Evolutionary conservation across 2,329 filamentous ascomycete genomes (phyloP).

Genomic region (Monosporascus sp.): DNA sequence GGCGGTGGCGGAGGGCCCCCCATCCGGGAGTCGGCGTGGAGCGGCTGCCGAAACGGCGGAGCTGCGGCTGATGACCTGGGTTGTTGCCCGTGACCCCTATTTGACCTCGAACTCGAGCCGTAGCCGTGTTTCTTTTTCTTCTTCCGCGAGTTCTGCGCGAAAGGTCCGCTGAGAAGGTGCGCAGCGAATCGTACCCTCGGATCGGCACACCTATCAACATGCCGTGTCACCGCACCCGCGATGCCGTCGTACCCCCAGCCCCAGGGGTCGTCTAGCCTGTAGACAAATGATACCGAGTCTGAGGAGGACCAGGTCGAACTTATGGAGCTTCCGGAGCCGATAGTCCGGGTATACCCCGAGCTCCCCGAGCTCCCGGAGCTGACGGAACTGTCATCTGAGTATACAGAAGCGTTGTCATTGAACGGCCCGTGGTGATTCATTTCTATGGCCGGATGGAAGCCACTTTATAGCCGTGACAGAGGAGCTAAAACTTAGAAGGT

Average conservation of each 20-base stretch:
- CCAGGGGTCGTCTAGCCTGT: conserved; percentile 17
- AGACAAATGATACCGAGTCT: conserved; percentile 23
- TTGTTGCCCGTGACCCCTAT: no score
- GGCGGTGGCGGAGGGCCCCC: no score
- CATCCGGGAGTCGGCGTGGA: neutral
- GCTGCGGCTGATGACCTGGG: neutral
- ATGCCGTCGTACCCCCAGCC: conserved; percentile 19
- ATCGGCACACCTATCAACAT: conserved; percentile 17
- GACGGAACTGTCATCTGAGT: conserved; percentile 11
- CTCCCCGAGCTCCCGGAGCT: conserved; percentile 11
- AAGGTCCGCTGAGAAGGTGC: conserved; percentile 25
- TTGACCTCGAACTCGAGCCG: neutral
- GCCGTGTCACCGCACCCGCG: conserved; percentile 23
- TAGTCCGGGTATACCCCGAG: conserved; percentile 3
- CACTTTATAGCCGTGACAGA: neutral
- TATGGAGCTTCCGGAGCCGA: conserved; percentile 7
- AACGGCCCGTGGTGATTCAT: neutral
- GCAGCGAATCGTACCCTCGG: conserved; percentile 18
- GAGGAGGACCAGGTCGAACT: conserved; percentile 22
- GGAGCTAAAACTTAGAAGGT: no score
- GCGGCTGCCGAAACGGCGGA: neutral
- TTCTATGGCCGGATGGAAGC: neutral
- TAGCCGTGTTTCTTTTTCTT: conserved; percentile 10
- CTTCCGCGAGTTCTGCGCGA: conserved; percentile 14
- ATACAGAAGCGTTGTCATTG: neutral